These are phyloP conservation scores for Alternaria sp. DNA, from an alignment of 2,329 filamentous ascomycete species.

Conservation along the genomic window DNA sequence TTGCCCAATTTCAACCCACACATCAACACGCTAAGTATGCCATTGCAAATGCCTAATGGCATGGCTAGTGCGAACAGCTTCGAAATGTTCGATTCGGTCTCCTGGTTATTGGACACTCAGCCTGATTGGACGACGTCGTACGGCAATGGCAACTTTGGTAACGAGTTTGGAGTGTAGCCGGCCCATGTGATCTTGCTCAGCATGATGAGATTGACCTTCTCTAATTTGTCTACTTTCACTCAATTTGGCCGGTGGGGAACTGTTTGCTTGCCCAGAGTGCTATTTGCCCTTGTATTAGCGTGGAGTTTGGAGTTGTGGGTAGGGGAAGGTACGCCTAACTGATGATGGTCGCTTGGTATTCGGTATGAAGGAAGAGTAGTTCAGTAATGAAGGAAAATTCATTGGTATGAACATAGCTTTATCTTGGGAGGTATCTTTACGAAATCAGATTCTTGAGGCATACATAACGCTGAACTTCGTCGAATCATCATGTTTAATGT, in stretches of 20 bases:
- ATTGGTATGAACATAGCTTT: neutral
- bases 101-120: slow-evolving; percentile 89
- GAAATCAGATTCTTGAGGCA: neutral
- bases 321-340: neutral
- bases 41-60: slow-evolving; percentile 67
- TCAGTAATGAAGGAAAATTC: neutral
- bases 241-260: neutral
- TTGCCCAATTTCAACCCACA: slow-evolving; percentile 47
- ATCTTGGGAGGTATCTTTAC: neutral
- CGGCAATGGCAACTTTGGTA: slow-evolving; percentile 33
- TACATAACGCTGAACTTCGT: neutral
- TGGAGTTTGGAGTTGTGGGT: neutral
- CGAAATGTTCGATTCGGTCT: slow-evolving; percentile 87
- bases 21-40: slow-evolving; percentile 51
- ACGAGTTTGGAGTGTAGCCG: slow-evolving; percentile 40
- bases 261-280: neutral
- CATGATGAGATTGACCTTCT: neutral
- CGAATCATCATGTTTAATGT: neutral
- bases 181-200: neutral
- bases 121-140: slow-evolving; percentile 40
- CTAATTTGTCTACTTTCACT: neutral
- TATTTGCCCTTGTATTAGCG: slow-evolving; percentile 2
- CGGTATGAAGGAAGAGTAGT: neutral
- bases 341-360: neutral
- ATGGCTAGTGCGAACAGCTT: slow-evolving; percentile 51